A percentile compares a stretch with the other conserved stretches of the same genome.
These are phyloP conservation scores for Tephrocybe sp. DNA, from an alignment of 768 basidiomycete genomes.

Conservation along the genomic window DNA sequence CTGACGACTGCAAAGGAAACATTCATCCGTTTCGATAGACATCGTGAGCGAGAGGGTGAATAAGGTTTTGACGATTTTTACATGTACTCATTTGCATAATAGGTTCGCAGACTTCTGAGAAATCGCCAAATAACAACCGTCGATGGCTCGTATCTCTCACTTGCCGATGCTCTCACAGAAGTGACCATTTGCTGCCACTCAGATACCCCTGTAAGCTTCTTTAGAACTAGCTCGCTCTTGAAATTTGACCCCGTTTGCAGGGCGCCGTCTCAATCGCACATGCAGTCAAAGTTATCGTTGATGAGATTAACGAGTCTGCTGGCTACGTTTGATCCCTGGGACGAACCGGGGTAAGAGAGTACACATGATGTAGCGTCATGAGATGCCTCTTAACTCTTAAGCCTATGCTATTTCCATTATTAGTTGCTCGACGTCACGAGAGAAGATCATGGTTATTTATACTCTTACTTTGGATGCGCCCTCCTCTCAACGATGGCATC, in stretches of 20 bases:
- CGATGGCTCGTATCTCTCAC: slow-evolving; percentile 37
- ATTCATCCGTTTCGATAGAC: slow-evolving; percentile 44
- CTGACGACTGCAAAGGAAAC: slow-evolving; percentile 36
- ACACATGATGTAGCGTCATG: too few relatives aligned
- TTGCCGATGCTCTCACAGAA: slow-evolving; percentile 43
- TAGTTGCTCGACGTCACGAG: not conserved
- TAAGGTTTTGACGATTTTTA: not conserved
- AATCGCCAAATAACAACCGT: slow-evolving; percentile 49
- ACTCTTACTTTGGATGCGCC: too few relatives aligned
- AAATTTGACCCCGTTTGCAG: not conserved
- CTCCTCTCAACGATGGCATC: not conserved
- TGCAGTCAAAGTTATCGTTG: slow-evolving; percentile 52
- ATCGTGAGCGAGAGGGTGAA: slow-evolving; percentile 45
- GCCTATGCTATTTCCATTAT: not conserved
- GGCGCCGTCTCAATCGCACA: slow-evolving; percentile 10
- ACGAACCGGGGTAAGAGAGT: too few relatives aligned
- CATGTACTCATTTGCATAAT: not conserved
- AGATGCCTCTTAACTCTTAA: too few relatives aligned
- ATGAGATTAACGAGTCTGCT: slow-evolving; percentile 44
- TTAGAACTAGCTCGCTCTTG: too few relatives aligned
- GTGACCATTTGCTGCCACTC: slow-evolving; percentile 69
- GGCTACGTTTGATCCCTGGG: slow-evolving; percentile 29
- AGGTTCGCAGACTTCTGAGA: slow-evolving; percentile 47
- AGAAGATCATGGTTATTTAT: not conserved
- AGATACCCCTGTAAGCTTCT: slow-evolving; percentile 53